A percentile compares a stretch with the other conserved stretches of the same genome.
Evolutionary conservation across 352 stramenopile species (phyloP).

Genomic region (Phytopythium chamaehyphon): DNA sequence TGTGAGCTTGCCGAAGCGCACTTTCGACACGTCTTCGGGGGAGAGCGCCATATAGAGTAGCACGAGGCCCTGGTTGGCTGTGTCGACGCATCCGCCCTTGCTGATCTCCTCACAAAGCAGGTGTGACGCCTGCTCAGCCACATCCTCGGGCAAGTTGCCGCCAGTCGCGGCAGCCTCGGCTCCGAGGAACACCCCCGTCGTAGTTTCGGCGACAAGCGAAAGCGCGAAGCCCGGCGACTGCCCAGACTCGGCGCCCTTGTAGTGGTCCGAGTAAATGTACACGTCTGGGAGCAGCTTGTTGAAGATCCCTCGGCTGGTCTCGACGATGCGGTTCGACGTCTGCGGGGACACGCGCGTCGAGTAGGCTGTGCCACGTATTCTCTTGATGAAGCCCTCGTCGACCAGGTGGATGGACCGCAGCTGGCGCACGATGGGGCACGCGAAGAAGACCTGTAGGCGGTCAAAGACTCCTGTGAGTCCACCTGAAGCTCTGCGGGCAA

Average conservation of each 20-base stretch:
- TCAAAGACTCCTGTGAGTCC: conserved; percentile 7
- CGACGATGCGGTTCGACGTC: conserved; percentile 96
- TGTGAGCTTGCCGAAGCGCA: conserved; percentile 87
- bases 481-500: not conserved
- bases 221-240: conserved; percentile 91
- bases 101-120: conserved; percentile 97
- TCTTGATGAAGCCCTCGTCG: conserved; percentile 98
- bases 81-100: conserved; percentile 93
- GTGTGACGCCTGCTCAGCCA: conserved; percentile 91
- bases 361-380: conserved; percentile 95
- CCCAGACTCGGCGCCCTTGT: conserved; percentile 89
- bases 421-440: conserved; percentile 93
- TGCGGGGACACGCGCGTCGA: conserved; percentile 97
- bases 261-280: conserved; percentile 99
- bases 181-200: conserved; percentile 92
- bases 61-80: conserved; percentile 92
- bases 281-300: conserved; percentile 98
- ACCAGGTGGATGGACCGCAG: conserved; percentile 93
- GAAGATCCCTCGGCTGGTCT: conserved; percentile 94
- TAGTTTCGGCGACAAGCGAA: conserved; percentile 97
- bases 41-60: conserved; percentile 98
- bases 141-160: conserved; percentile 93
- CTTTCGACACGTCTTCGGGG: conserved; percentile 96
- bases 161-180: conserved; percentile 88
- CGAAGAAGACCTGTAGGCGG: conserved; percentile 88